Percentiles rank a stretch among this genome's conserved stretches.
Conservation (phyloP, 108 stramenopile species). For the Nitzschia sp. region DNA sequence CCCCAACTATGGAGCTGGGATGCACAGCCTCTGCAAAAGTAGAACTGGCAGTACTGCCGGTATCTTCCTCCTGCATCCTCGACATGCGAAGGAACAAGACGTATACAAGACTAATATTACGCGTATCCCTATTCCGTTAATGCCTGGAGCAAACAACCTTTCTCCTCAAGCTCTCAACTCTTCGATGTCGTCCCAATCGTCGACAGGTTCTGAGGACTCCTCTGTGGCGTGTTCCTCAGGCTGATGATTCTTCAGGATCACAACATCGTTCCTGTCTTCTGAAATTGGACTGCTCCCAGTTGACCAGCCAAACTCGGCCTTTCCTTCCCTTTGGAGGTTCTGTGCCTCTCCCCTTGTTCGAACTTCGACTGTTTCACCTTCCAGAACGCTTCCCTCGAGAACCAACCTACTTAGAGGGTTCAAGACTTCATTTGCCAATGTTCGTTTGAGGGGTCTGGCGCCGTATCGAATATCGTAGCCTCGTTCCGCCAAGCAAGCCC, state of each 20-base stretch:
- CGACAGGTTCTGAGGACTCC: slow-evolving; percentile 1
- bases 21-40: too few relatives aligned
- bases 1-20: too few relatives aligned
- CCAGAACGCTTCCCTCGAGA: slow-evolving; percentile 59
- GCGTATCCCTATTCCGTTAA: too few relatives aligned
- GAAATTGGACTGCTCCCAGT: slow-evolving; percentile 32
- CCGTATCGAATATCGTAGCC: slow-evolving; percentile 92
- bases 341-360: slow-evolving; percentile 67
- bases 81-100: too few relatives aligned
- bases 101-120: too few relatives aligned
- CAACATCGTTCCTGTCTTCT: slow-evolving; percentile 66
- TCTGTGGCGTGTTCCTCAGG: slow-evolving; percentile 3
- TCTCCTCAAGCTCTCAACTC: not conserved
- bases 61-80: too few relatives aligned
- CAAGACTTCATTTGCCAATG: slow-evolving; percentile 84
- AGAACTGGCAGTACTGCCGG: too few relatives aligned
- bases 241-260: slow-evolving; percentile 60
- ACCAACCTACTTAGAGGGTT: slow-evolving; percentile 78
- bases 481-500: slow-evolving; percentile 58
- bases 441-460: slow-evolving; percentile 90
- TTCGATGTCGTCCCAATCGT: slow-evolving; percentile 18
- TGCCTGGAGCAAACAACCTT: too few relatives aligned
- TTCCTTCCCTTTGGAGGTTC: slow-evolving; percentile 36
- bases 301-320: slow-evolving; percentile 47
- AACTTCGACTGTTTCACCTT: slow-evolving; percentile 69